phyloP scores from a whole-genome alignment of 2,329 filamentous ascomycete genomes.

The Claviceps monticola region DNA sequence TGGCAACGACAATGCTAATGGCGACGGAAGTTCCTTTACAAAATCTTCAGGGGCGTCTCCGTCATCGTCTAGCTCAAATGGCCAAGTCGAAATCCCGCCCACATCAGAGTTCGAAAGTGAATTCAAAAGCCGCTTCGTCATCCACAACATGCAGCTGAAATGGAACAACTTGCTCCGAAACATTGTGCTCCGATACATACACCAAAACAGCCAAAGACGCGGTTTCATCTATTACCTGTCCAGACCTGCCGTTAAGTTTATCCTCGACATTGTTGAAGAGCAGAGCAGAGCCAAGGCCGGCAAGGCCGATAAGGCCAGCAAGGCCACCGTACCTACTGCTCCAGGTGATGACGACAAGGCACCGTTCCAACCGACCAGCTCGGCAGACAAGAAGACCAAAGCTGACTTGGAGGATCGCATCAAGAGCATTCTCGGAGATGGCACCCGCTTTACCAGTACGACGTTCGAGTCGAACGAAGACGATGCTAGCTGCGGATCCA shows the following conservation, averaged over 20 bases:
- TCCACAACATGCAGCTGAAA: conserved; percentile 94
- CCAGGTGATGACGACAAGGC: conserved; percentile 17
- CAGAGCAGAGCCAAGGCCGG: conserved; percentile 57
- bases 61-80: conserved; percentile 10
- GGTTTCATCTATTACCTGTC: conserved; percentile 98
- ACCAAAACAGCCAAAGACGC: conserved; percentile 88
- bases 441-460: conserved; percentile 56
- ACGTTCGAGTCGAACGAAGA: conserved; percentile 17
- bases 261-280: conserved; percentile 92
- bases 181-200: conserved; percentile 91
- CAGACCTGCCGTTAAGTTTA: conserved; percentile 89
- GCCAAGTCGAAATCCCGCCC: conserved; percentile 49
- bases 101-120: conserved; percentile 78
- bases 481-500: conserved; percentile 25
- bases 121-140: conserved; percentile 95
- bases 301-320: conserved; percentile 13
- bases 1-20: conserved; percentile 5
- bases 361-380: conserved; percentile 22
- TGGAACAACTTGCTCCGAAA: conserved; percentile 97
- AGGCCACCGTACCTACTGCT: conserved; percentile 8
- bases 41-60: conserved; percentile 24
- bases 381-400: conserved; percentile 42
- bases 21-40: background rate
- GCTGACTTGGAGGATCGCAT: conserved; percentile 71
- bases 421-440: conserved; percentile 71